Evolutionary conservation across 257 asterid genomes (phyloP).

Genomic region (Solanum ahanhuiri): DNA sequence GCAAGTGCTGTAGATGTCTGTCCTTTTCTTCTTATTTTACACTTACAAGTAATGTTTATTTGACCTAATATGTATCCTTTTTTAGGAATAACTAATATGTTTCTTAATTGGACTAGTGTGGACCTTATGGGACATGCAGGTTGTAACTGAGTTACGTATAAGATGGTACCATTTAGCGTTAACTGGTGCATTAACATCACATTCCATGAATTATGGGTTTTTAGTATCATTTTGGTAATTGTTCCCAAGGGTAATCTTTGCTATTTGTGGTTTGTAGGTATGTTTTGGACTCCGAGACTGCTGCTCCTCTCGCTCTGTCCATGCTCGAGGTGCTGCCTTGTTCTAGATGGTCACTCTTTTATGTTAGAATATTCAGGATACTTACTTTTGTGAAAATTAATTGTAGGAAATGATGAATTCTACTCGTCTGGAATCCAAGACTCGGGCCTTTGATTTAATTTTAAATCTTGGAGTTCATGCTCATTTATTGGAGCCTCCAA

Average conservation of each 20-base stretch:
- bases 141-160: background rate
- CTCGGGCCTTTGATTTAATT: conserved; percentile 93
- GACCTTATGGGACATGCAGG: background rate
- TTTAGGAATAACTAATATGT: background rate
- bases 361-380: background rate
- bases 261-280: conserved; percentile 59
- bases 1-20: background rate
- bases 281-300: conserved; percentile 82
- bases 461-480: conserved; percentile 98
- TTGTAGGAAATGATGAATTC: conserved; percentile 90
- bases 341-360: background rate
- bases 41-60: background rate
- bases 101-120: background rate
- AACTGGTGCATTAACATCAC: background rate
- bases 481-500: conserved; percentile 92
- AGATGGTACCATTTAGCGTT: background rate
- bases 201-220: background rate
- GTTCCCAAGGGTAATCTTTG: background rate
- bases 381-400: conserved; percentile 3
- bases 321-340: conserved; percentile 76
- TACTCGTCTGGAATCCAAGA: conserved; percentile 66
- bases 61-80: background rate
- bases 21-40: background rate
- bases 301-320: conserved; percentile 90
- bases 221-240: background rate